These are phyloP conservation scores for Aspergillus intermedius DNA, from an alignment of 2,329 filamentous ascomycete species.

Conservation along the genomic window DNA sequence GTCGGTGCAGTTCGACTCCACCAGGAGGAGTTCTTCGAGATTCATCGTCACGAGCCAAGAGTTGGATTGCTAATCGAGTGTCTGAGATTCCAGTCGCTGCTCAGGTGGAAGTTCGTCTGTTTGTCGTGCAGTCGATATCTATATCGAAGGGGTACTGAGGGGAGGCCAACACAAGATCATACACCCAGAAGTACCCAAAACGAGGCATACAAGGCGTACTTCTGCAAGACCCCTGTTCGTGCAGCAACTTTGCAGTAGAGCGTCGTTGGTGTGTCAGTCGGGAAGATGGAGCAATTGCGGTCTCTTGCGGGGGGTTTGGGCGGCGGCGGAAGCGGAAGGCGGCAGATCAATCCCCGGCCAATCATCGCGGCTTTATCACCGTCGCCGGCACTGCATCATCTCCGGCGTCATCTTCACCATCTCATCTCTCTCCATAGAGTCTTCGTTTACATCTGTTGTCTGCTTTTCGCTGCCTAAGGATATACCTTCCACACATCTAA, in stretches of 20 bases:
- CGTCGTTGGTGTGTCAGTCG: too few relatives aligned
- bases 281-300: too few relatives aligned
- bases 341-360: slow-evolving; percentile 9
- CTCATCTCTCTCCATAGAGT: neutral
- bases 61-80: neutral
- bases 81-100: neutral
- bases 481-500: too few relatives aligned
- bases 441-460: neutral
- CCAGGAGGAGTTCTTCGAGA: slow-evolving; percentile 25
- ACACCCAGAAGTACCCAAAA: too few relatives aligned
- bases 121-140: too few relatives aligned
- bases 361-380: neutral
- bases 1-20: slow-evolving; percentile 21
- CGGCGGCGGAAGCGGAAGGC: slow-evolving; percentile 5
- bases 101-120: too few relatives aligned
- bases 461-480: neutral
- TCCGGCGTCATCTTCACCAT: slow-evolving; percentile 1
- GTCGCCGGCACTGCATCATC: slow-evolving; percentile 2
- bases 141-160: too few relatives aligned
- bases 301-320: slow-evolving; percentile 4
- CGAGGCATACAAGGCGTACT: too few relatives aligned
- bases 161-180: too few relatives aligned
- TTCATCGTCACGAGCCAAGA: slow-evolving; percentile 16
- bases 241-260: too few relatives aligned
- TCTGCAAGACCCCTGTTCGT: too few relatives aligned